Evolutionary conservation across 78 protist genomes (phyloP).

Genomic region (Dictyostelium purpureum): DNA sequence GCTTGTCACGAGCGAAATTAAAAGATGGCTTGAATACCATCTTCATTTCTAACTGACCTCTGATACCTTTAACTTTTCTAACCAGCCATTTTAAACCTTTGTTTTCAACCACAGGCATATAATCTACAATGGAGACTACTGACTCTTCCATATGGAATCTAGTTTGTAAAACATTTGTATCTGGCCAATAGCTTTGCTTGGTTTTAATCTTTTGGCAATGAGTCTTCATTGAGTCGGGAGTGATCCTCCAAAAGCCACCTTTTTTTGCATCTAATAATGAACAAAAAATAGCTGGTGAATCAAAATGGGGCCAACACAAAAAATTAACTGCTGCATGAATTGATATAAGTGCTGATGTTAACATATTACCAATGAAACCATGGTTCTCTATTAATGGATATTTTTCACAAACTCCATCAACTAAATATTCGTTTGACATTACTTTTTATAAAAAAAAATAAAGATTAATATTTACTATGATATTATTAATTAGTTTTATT

Average conservation of each 20-base stretch:
- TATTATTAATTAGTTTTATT: background rate
- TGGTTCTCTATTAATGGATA: conserved; percentile 77
- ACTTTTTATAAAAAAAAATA: too few species aligned
- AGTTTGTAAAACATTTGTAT: conserved; percentile 66
- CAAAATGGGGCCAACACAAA: conserved; percentile 79
- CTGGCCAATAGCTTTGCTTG: conserved; percentile 79
- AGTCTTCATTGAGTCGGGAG: background rate
- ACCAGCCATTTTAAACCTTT: conserved; percentile 49
- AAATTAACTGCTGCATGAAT: conserved; percentile 51
- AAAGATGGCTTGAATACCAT: conserved; percentile 73
- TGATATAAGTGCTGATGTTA: conserved; percentile 59
- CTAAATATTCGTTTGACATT: background rate
- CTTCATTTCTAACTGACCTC: conserved; percentile 41
- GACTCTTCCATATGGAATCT: conserved; percentile 29
- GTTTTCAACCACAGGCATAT: conserved; percentile 67
- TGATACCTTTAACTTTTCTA: conserved; percentile 62
- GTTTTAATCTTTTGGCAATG: background rate
- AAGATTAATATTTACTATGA: background rate
- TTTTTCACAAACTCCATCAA: background rate
- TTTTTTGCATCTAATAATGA: conserved; percentile 51
- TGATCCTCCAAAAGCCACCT: conserved; percentile 71
- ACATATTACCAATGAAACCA: conserved; percentile 78
- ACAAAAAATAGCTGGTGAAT: conserved; percentile 74
- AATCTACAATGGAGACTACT: conserved; percentile 44
- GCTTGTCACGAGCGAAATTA: conserved; percentile 49